Base-by-base conservation (phyloP, 805 yeast species). In the Hanseniaspora clermontiae region DNA sequence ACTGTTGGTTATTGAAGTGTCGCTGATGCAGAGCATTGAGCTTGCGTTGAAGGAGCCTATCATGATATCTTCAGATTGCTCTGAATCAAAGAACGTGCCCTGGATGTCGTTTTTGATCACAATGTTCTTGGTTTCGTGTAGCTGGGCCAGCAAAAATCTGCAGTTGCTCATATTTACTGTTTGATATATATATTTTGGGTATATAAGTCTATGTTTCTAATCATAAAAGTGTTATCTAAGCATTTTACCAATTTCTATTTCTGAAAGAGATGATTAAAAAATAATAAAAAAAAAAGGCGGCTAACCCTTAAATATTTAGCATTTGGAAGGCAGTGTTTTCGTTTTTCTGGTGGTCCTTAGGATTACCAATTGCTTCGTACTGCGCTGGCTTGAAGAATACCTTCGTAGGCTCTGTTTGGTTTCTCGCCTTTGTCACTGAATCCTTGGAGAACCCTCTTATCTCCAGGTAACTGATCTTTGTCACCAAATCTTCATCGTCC, bases 331-430 rank as follows among this genome's bases (percentile, higher is more conserved):
- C 19, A 12, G 34, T 17, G 12, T 5, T 34, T 52, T 52, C 56
- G 47, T 68, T 20, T 50, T 69, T 74, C 61, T 76, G 80, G 67
- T 91, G 97, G 66, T 90, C 97, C 1, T 83, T 80, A 0, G 96
- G 96, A 66, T 90, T 90, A 2, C 97, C 93, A 0, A 96, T 95
- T 56, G 89, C 79, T 69, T 91, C 97, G 67, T 90, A 91, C 15
- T 45, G 38, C 14, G 56, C 15, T 19, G 48, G 46, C 39, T 52
- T 52, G n/a, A 52, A 39, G 43, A 52, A 52, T 1, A 52, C 56
- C 32, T 45, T 52, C 20, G 86, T 65, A 12, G 59, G 58, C 39
- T 53, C 51, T 3, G 57, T 37, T 7, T 49, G 54, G 19, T 49
- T 45, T 31, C 59, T 55, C 3, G 62, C 59, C n/a, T 32, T 29